These are phyloP conservation scores for Scortechinia acanthostroma DNA, from an alignment of 2,329 filamentous ascomycete species.

Conservation along the genomic window DNA sequence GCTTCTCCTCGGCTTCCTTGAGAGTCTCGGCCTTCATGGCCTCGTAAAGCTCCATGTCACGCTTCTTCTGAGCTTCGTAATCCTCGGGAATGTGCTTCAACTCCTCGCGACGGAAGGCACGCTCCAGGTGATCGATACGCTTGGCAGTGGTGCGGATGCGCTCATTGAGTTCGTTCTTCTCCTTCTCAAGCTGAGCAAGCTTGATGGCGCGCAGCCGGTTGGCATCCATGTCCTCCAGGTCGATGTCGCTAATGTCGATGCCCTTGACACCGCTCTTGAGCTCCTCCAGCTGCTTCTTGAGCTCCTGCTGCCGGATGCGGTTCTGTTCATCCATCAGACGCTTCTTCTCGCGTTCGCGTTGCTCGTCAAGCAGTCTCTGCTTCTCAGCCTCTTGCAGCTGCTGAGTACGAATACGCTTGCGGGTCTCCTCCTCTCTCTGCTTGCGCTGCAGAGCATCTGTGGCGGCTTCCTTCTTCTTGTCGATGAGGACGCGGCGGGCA, in stretches of 20 bases:
- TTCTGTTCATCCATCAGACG: slow-evolving; percentile 81
- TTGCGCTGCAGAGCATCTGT: slow-evolving; percentile 72
- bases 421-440: slow-evolving; percentile 87
- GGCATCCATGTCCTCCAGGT: slow-evolving; percentile 80
- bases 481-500: slow-evolving; percentile 80
- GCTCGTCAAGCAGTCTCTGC: slow-evolving; percentile 82
- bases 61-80: slow-evolving; percentile 74
- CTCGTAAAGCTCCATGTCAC: slow-evolving; percentile 75
- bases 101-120: slow-evolving; percentile 93
- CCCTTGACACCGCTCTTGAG: slow-evolving; percentile 74
- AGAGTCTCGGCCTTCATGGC: slow-evolving; percentile 71
- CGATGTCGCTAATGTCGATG: slow-evolving; percentile 67
- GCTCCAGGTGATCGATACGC: slow-evolving; percentile 92
- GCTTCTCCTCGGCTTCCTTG: slow-evolving; percentile 75
- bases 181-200: slow-evolving; percentile 88
- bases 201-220: slow-evolving; percentile 90
- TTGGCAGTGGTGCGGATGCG: slow-evolving; percentile 86
- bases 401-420: slow-evolving; percentile 78
- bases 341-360: slow-evolving; percentile 80
- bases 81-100: slow-evolving; percentile 82
- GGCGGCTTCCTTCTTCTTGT: slow-evolving; percentile 95
- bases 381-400: slow-evolving; percentile 85
- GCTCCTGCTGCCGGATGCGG: slow-evolving; percentile 82
- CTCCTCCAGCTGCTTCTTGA: slow-evolving; percentile 86
- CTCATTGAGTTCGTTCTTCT: slow-evolving; percentile 94